These are phyloP conservation scores for Candida dendrica DNA, from an alignment of 805 yeast genomes.

Conservation along the genomic window DNA sequence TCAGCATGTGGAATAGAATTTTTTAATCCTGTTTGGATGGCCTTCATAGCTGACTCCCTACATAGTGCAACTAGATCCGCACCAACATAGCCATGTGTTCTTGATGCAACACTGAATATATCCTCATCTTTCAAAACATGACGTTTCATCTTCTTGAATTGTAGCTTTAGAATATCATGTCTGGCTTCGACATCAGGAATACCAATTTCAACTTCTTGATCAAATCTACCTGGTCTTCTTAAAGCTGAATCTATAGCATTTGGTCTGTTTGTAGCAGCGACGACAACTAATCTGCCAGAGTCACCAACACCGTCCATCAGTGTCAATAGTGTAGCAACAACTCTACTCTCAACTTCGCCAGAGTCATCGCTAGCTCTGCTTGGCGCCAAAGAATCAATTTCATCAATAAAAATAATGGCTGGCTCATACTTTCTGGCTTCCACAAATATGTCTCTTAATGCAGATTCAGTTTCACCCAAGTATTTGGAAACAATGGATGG, in stretches of 20 bases:
- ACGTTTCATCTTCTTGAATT: constrained; percentile 98
- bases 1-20: constrained; percentile 98
- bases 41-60: constrained; percentile 99
- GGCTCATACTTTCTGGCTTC: constrained; percentile 85
- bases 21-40: constrained; percentile 93
- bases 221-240: constrained; percentile 84
- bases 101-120: constrained; percentile 90
- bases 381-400: constrained; percentile 92
- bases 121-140: constrained; percentile 92
- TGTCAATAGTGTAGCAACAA: constrained; percentile 93
- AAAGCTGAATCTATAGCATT: constrained; percentile 73
- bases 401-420: constrained; percentile 90
- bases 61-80: constrained; percentile 97
- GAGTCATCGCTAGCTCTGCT: too few relatives aligned
- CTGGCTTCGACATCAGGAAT: constrained; percentile 99
- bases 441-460: constrained; percentile 81
- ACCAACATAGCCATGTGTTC: constrained; percentile 99
- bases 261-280: constrained; percentile 90
- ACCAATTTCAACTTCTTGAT: constrained; percentile 85
- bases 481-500: constrained; percentile 83
- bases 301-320: constrained; percentile 99
- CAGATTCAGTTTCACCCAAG: constrained; percentile 89
- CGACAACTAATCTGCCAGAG: constrained; percentile 95
- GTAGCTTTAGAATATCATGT: constrained; percentile 92
- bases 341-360: constrained; percentile 99